Evolutionary conservation across 768 basidiomycete species (phyloP).

Genomic region (Lactifluus piperatus): DNA sequence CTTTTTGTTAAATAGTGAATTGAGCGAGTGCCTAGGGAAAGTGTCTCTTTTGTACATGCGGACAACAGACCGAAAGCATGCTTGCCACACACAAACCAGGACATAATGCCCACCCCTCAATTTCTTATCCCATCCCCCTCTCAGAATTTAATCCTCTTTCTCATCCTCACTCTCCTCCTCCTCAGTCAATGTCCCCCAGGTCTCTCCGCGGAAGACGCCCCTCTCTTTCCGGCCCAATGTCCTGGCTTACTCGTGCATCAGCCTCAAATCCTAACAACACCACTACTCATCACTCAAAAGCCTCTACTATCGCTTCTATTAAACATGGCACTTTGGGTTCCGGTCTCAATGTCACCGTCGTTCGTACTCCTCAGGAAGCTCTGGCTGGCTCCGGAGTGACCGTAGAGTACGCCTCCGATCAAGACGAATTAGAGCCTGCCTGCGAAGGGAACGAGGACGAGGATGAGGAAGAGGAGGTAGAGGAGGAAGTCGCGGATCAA

Average conservation of each 20-base stretch:
- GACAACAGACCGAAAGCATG: slow-evolving; percentile 5
- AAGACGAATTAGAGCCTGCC: too few relatives aligned
- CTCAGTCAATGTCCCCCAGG: slow-evolving; percentile 18
- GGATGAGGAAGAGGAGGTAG: not conserved
- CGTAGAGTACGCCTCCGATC: slow-evolving; percentile 6
- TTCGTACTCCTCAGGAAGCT: slow-evolving; percentile 75
- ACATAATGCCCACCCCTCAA: not conserved
- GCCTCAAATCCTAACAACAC: slow-evolving; percentile 25
- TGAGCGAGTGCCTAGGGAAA: too few relatives aligned
- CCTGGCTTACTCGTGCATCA: slow-evolving; percentile 35
- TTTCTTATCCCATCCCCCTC: slow-evolving; percentile 16
- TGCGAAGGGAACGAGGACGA: not conserved
- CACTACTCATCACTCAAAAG: slow-evolving; percentile 35
- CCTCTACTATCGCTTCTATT: slow-evolving; percentile 27
- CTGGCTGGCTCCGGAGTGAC: slow-evolving; percentile 31
- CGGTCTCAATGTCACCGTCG: slow-evolving; percentile 68
- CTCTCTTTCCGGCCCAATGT: slow-evolving; percentile 34
- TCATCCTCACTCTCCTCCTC: not conserved
- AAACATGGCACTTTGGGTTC: slow-evolving; percentile 49
- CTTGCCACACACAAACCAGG: slow-evolving; percentile 9
- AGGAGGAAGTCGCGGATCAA: not conserved
- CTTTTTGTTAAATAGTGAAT: not conserved
- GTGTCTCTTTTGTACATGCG: too few relatives aligned
- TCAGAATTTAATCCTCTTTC: not conserved
- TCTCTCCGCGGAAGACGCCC: slow-evolving; percentile 28